Percentiles rank a stretch among this genome's conserved stretches.
Conservation (phyloP, 2,329 filamentous ascomycete genomes). For the Metarhizium humberi region DNA sequence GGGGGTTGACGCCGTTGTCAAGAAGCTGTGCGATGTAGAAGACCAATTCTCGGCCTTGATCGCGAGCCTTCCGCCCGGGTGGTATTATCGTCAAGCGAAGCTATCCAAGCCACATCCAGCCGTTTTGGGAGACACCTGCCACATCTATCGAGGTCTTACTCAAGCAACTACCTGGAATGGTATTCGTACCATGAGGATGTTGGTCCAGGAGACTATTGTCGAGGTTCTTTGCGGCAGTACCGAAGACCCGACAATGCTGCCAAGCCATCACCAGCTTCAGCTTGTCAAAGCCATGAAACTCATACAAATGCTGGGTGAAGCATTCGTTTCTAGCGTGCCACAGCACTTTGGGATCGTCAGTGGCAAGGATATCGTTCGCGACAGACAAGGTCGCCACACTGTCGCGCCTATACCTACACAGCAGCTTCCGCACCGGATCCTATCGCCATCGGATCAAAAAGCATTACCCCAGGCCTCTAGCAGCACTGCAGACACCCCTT, state of each 20-base stretch:
- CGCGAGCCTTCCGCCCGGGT: conserved; percentile 26
- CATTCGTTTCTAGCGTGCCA: conserved; percentile 36
- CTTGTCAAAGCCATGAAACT: conserved; percentile 27
- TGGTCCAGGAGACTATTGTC: conserved; percentile 38
- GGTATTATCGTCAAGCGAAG: conserved; percentile 32
- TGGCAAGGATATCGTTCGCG: conserved; percentile 24
- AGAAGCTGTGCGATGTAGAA: conserved; percentile 30
- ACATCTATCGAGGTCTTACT: conserved; percentile 35
- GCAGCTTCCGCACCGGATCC: conserved; percentile 19
- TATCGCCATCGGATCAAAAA: conserved; percentile 13
- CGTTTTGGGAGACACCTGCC: conserved; percentile 31
- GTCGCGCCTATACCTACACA: conserved; percentile 18
- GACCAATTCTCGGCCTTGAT: conserved; percentile 31
- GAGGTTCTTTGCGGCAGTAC: conserved; percentile 29
- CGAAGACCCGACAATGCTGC: conserved; percentile 15
- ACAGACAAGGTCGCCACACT: conserved; percentile 9
- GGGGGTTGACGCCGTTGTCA: conserved; percentile 24
- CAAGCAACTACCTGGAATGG: conserved; percentile 39
- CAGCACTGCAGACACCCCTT: conserved; percentile 3
- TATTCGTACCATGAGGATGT: conserved; percentile 34
- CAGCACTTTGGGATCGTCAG: conserved; percentile 41
- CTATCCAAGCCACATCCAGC: conserved; percentile 29
- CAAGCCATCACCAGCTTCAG: conserved; percentile 23
- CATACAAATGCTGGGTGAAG: conserved; percentile 29
- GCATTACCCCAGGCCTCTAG: not conserved